Evolutionary conservation across 345 rosid genomes (phyloP).

Genomic region (Populus deltoides): DNA sequence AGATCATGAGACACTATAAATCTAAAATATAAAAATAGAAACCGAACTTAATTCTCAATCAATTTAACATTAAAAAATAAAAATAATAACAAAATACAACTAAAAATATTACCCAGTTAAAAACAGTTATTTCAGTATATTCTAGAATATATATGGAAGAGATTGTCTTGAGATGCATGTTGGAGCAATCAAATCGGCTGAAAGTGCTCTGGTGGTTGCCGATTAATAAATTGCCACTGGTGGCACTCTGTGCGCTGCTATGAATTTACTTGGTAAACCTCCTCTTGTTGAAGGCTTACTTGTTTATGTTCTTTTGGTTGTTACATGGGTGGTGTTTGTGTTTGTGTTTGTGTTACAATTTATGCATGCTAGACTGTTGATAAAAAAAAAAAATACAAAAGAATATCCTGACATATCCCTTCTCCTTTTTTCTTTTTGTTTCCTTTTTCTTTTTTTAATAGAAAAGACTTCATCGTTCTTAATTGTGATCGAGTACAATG

Average conservation of each 20-base stretch:
- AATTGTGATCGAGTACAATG: too few species aligned
- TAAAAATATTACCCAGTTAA: too few species aligned
- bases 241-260: conserved; percentile 93
- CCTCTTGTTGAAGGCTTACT: not conserved
- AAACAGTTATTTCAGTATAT: conserved; percentile 25
- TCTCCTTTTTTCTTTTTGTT: too few species aligned
- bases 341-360: too few species aligned
- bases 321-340: not conserved
- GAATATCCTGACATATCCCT: too few species aligned
- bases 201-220: conserved; percentile 82
- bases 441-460: too few species aligned
- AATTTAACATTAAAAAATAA: too few species aligned
- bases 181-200: conserved; percentile 81
- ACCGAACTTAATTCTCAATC: accelerated
- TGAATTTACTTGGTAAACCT: conserved; percentile 71
- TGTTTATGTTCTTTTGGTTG: not conserved
- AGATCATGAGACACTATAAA: accelerated
- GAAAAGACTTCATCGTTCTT: too few species aligned
- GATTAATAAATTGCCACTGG: conserved; percentile 91
- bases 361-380: too few species aligned
- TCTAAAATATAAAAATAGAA: too few species aligned
- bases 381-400: too few species aligned
- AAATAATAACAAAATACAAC: too few species aligned
- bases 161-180: conserved; percentile 93
- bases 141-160: conserved; percentile 80